Evolutionary conservation across 495 filamentous ascomycete genomes (phyloP).

Genomic region (Glarea lozoyensis): DNA sequence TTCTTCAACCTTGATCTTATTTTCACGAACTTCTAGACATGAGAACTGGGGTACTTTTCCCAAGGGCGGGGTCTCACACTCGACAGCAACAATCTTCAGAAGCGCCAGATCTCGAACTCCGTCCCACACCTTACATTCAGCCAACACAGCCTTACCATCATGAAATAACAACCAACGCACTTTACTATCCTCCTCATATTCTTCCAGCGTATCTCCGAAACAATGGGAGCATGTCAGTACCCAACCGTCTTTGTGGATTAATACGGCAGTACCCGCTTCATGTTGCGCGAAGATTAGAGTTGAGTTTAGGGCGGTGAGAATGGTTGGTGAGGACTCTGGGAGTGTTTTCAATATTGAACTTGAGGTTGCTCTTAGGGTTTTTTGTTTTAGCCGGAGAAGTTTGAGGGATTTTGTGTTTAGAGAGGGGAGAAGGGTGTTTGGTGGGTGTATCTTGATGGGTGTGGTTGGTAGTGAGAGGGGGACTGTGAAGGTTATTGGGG

Average conservation of each 20-base stretch:
- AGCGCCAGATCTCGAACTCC: constrained; percentile 28
- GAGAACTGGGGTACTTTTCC: neutral
- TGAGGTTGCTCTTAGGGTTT: too few species aligned
- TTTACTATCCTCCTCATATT: constrained; percentile 16
- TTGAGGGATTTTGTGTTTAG: too few species aligned
- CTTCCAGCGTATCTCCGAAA: constrained; percentile 25
- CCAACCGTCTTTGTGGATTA: constrained; percentile 26
- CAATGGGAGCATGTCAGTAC: constrained; percentile 35
- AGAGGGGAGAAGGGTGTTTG: too few species aligned
- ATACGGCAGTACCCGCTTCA: constrained; percentile 33
- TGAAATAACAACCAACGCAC: constrained; percentile 30
- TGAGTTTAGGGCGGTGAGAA: constrained; percentile 17
- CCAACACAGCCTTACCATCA: constrained; percentile 25
- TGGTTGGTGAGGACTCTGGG: neutral
- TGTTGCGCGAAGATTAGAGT: constrained; percentile 34
- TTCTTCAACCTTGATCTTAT: neutral
- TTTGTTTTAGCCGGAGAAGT: too few species aligned
- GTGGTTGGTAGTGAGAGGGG: too few species aligned
- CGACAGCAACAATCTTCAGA: constrained; percentile 24
- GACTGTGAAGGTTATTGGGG: too few species aligned
- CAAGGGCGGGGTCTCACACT: neutral
- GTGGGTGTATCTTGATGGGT: too few species aligned
- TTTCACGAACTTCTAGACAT: neutral
- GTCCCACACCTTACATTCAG: constrained; percentile 27
- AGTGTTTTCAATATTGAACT: too few species aligned